Base-by-base conservation (phyloP, 2,329 filamentous ascomycete species). In the Sarocladium brachiariae region DNA sequence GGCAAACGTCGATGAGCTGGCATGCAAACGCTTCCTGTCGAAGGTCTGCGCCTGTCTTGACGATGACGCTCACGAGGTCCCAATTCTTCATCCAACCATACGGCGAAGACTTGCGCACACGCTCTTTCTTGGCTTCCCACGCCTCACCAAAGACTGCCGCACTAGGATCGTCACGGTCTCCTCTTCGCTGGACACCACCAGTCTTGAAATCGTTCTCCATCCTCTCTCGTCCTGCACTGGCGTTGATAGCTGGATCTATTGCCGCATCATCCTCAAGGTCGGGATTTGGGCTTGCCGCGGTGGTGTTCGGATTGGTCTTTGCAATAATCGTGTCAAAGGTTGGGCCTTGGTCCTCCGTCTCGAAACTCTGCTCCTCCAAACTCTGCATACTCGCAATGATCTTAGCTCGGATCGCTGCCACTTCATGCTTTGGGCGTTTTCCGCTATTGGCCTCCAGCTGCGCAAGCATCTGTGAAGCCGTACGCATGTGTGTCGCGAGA, bases 131-230 rank as follows among this genome's bases (percentile, higher is more conserved):
- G 51, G 83, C 78, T 58, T 86, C 81, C 88, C 88, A 93, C 18
- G 88, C 88, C 67, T 93, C 88, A 52, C 89, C 88, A 66, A 93
- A 92, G 4, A 89, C 89, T 9, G 88, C 88, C 31, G 88, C 88
- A 60, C 87, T 91, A 37, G 88, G 88, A 62, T 93, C 88, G 61
- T 93, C 88, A 33, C 88, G 83, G 64, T 93, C 88, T 30, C 87
- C 87, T 61, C 87, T 86, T 49, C 86, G 80, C 62, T 87, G 85
- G 13, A 93, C 83, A 50, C 88, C 88, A 55, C 87, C 88, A 13
- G 88, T 93, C 71, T 90, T 92, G 65, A 89, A 80, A 63, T 93
- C 88, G 62, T 93, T 93, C 64, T 93, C 88, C 88, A 93, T 93
- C 52, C 88, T 79, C 51, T 87, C 88, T 50, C 86, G 83, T 52